Conservation (phyloP, 371 early-diverging fungal genomes). For the Polyrhizophydium stewartii region DNA sequence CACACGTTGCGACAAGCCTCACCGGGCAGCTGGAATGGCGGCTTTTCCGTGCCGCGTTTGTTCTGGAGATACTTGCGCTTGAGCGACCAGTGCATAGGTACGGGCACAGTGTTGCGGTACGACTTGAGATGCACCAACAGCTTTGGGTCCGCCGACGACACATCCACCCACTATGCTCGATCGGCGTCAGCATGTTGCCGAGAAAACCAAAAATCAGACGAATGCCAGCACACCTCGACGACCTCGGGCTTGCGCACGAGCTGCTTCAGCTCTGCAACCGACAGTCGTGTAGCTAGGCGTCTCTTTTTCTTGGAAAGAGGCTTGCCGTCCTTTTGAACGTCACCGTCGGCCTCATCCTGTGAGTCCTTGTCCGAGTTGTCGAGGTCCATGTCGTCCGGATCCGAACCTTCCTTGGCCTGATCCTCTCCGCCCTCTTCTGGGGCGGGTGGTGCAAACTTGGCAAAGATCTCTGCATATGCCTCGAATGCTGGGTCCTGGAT, state of each 20-base stretch:
- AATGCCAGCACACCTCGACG: slow-evolving; percentile 69
- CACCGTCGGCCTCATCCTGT: slow-evolving; percentile 5
- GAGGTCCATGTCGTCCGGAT: slow-evolving; percentile 20
- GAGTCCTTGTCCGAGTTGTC: slow-evolving; percentile 13
- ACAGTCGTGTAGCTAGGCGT: slow-evolving; percentile 58
- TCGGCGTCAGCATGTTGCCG: not conserved
- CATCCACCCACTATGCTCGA: slow-evolving; percentile 77
- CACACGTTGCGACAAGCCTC: not conserved
- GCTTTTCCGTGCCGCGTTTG: slow-evolving; percentile 93
- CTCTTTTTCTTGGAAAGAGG: slow-evolving; percentile 51
- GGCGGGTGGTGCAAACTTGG: slow-evolving; percentile 17
- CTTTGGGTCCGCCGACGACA: slow-evolving; percentile 84
- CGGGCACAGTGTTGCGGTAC: slow-evolving; percentile 89
- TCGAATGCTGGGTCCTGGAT: slow-evolving; percentile 8
- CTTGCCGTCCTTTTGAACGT: not conserved
- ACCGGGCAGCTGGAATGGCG: slow-evolving; percentile 92
- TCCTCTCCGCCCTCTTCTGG: slow-evolving; percentile 3
- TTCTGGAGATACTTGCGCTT: slow-evolving; percentile 94
- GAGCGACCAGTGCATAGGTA: slow-evolving; percentile 94
- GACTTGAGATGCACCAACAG: slow-evolving; percentile 89
- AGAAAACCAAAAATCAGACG: not conserved
- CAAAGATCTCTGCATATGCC: slow-evolving; percentile 23
- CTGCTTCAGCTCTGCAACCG: slow-evolving; percentile 92
- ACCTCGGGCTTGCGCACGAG: slow-evolving; percentile 88
- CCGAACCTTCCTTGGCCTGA: slow-evolving; percentile 6